Base-by-base conservation (phyloP, 2,329 filamentous ascomycete species). In the Alternaria rosae region DNA sequence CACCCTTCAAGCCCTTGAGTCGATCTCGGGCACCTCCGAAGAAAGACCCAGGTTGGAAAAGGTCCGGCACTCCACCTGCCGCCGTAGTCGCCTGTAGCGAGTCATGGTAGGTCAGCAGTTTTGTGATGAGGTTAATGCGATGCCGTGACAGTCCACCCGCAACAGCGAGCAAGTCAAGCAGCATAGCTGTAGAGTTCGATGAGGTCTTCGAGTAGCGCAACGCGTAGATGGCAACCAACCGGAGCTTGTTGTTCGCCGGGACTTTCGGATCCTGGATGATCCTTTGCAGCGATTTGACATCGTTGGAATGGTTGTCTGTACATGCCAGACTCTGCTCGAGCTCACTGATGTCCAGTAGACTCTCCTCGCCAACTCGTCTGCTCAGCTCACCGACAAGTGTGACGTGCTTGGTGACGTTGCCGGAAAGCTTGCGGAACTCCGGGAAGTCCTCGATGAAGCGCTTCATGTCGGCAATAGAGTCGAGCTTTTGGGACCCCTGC, bases 371-470 rank as follows among this genome's bases (percentile, higher is more conserved):
- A 13, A 99, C 94, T 58, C 92, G 88, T 59, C 94, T 87, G 78
- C 93, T 97, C 42, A 99, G 85, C 76, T 99, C 96, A 1, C 93
- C 93, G 21, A 99, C 95, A 21, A 99, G 83, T 0, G 95, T 97
- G 59, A 99, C 96, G 77, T 99, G 95, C 77, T 99, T 99, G 82
- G 94, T 98, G 56, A 99, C 95, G 70, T 99, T 99, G 38, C 95
- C 94, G 2, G 95, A 97, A 1, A 99, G 87, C 74, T 97, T 97
- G 61, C 95, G 89, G 79, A 99, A 99, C 77, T 99, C 95, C 3
- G 95, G 95, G 76, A 98, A 99, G 75, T 99, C 95, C 79, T 99
- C 95, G 57, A 99, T 96, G 72, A 99, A 99, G 44, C 94, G 92
- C 80, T 99, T 99, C 96, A 99, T 99, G 78, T 99, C 95, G 57